A percentile compares a stretch with the other conserved stretches of the same genome.
phyloP scores from a whole-genome alignment of 1,139 yeast species.

The Saccharomyces uvarum region DNA sequence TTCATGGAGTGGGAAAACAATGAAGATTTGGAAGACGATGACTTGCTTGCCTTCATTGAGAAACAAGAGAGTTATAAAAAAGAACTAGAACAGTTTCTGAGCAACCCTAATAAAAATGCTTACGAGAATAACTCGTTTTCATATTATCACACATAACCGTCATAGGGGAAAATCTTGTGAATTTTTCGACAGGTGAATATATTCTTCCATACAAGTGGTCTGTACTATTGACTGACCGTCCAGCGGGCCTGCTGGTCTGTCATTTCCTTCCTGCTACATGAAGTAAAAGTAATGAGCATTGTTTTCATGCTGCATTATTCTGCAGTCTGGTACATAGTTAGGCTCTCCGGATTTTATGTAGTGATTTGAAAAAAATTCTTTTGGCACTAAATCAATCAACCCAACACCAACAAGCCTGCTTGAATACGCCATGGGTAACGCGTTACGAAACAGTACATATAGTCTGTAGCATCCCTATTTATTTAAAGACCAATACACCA shows the following conservation, averaged over 20 bases:
- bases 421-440: background rate
- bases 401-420: no score
- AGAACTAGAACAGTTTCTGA: conserved; percentile 15
- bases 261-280: no score
- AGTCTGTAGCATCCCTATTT: background rate
- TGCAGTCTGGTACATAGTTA: no score
- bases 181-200: no score
- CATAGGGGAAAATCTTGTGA: background rate
- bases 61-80: conserved; percentile 18
- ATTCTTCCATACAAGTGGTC: no score
- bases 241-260: no score
- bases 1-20: conserved; percentile 15
- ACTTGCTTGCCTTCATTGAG: conserved; percentile 18
- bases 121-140: background rate
- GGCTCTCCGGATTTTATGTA: no score
- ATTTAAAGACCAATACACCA: background rate
- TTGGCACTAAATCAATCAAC: no score
- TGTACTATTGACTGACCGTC: no score
- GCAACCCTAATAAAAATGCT: conserved; percentile 6
- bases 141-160: background rate
- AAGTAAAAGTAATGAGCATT: no score
- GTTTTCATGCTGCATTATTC: no score
- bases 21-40: conserved; percentile 22
- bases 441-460: background rate
- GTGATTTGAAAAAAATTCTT: no score